Evolutionary conservation across 257 asterid genomes (phyloP), one percentile per base, ranked within the genome.

Genomic region (Solanum chilense): DNA sequence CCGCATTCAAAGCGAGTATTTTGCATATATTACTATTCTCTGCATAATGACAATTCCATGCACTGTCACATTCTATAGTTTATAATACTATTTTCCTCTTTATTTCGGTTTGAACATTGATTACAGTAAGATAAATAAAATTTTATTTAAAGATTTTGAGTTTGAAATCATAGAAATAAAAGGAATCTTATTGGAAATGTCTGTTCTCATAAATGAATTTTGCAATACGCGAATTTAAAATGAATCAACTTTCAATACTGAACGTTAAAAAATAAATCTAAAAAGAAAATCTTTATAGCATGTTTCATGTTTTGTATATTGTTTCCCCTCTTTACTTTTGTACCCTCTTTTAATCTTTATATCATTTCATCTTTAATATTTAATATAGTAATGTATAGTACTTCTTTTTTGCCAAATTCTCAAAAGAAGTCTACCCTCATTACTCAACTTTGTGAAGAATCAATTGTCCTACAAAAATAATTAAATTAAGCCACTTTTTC

Each of bases 1-100:
- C 95, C 98, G 96, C 97, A 93, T 93, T 93, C 92, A 93, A 92
- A 93, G 97, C 96, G 94, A 93, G 96, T 91, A 90, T 89, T 91
- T 94, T 86, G 64, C 87, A 15, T 2, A 23, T 45, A 27, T 85
- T 74, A 68, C 82, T 74, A 85, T 74, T 69, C 87, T 85, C 23
- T 69, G 31, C 33, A 85, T 74, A 85, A 85, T 85, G 69, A 21
- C 82, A 70, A 70, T 56, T 52, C 85, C 84, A 88, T 90, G 87
- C 90, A 88, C 86, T 87, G 87, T 88, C 86, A 82, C 87, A 68
- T 58, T 88, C 84, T 88, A 49, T 45, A 13, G 20, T 89, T 89
- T 83, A 62, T 41, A 47, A 81, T 74, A 71, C 44, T 27, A 35
- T 35, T 81, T 14, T 39, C 62, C 62, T n/a, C 23, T 82, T 33